phyloP scores from a whole-genome alignment of 106 monocot genomes.

The Acorus gramineus region DNA sequence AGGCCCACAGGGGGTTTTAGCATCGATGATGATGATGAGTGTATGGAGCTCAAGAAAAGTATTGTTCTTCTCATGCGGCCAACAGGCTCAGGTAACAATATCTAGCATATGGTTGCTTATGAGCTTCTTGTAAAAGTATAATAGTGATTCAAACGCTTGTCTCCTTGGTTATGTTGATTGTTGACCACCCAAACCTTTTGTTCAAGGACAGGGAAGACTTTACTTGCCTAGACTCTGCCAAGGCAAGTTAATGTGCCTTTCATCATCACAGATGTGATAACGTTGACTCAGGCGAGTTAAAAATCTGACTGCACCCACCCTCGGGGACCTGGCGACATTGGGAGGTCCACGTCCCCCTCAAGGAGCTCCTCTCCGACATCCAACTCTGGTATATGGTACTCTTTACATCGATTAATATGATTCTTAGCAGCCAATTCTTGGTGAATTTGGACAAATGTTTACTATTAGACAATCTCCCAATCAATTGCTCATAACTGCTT shows the following conservation, averaged over 20 bases:
- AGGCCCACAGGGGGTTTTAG: slow-evolving; percentile 31
- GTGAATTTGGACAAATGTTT: too few species aligned
- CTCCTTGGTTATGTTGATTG: too few species aligned
- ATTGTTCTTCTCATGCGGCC: slow-evolving; percentile 64
- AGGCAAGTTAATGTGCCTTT: slow-evolving; percentile 77
- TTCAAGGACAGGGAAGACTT: slow-evolving; percentile 80
- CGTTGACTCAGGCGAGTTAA: slow-evolving; percentile 62
- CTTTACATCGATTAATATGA: too few species aligned
- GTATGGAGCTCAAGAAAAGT: slow-evolving; percentile 73
- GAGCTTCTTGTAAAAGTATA: not conserved
- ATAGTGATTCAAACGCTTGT: too few species aligned
- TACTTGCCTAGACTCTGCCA: slow-evolving; percentile 72
- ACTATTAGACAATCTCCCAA: too few species aligned
- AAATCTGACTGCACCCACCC: too few species aligned
- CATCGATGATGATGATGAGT: slow-evolving; percentile 29
- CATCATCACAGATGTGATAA: slow-evolving; percentile 82
- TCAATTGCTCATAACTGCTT: too few species aligned
- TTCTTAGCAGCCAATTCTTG: too few species aligned
- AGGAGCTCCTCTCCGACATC: too few species aligned
- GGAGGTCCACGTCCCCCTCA: too few species aligned
- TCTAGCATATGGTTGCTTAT: slow-evolving; percentile 27
- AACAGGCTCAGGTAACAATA: slow-evolving; percentile 53
- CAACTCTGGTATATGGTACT: too few species aligned
- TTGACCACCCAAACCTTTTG: slow-evolving; percentile 11
- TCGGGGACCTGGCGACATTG: too few species aligned